Percentiles rank a stretch among this genome's conserved stretches.
Evolutionary conservation across 345 rosid genomes (phyloP).

Genomic region (Psidium guajava): DNA sequence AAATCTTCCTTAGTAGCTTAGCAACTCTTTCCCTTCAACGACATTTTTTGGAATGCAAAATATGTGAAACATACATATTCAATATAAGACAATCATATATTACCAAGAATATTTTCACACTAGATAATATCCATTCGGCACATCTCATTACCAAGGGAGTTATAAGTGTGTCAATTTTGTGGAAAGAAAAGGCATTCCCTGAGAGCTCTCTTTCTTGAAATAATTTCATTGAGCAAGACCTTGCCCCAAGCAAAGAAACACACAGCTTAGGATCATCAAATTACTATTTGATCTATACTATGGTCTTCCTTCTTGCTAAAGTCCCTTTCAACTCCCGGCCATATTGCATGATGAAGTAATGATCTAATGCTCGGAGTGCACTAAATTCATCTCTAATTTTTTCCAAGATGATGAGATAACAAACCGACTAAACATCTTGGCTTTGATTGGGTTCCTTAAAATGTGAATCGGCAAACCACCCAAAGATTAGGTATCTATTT

Average conservation of each 20-base stretch:
- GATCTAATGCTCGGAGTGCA: too few relatives aligned
- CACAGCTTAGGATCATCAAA: neutral
- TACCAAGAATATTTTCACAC: too few relatives aligned
- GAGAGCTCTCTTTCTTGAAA: neutral
- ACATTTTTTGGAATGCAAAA: slow-evolving; percentile 68
- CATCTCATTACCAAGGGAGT: neutral
- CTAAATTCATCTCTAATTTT: too few relatives aligned
- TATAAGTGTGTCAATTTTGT: neutral
- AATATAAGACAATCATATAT: neutral
- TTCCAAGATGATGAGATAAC: too few relatives aligned
- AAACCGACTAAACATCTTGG: too few relatives aligned
- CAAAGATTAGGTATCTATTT: too few relatives aligned
- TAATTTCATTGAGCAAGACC: neutral
- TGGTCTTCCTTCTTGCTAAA: neutral
- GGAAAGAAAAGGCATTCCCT: neutral
- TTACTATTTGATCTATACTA: neutral
- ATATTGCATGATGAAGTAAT: too few relatives aligned
- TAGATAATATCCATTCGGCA: neutral
- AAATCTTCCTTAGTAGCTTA: slow-evolving; percentile 47
- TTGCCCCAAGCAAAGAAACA: neutral
- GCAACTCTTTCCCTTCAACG: slow-evolving; percentile 71
- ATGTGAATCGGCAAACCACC: too few relatives aligned
- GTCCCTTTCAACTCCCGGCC: too few relatives aligned
- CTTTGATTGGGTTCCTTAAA: too few relatives aligned
- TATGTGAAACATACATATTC: slow-evolving; percentile 12